Base-by-base conservation (phyloP, 2,329 filamentous ascomycete species). In the Aspergillus eucalypticola region DNA sequence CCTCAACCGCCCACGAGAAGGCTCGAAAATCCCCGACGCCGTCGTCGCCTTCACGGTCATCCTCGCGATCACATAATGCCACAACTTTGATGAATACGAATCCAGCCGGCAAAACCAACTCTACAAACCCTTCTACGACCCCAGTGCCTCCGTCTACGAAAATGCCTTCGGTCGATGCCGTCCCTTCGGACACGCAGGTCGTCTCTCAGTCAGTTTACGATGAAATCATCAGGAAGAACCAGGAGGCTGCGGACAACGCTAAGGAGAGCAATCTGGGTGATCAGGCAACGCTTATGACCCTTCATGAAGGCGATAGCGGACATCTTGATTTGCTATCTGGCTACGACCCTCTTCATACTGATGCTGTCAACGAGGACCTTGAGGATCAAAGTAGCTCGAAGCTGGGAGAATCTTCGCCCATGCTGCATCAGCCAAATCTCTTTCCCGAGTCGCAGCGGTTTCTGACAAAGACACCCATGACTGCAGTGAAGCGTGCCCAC, bases 381-480 rank as follows among this genome's bases (percentile, higher is more conserved):
- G 72, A 76, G 53, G 75, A 78, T n/a, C 71, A 71, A 58, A 69
- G 65, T 57, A 73, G 67, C 35, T 71, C 69, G 42, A 74, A 71
- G 19, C 62, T 67, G 11, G 71, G 66, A 21, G 69, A 75, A 10
- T 79, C 76, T 1, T 78, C 76, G 38, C 76, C 76, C 8, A 67
- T 73, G 55, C 68, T 68, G 7, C 74, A 69, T 48, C 72, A 76
- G 29, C 74, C 75, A 19, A 71, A 78, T 49, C 69, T 75, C 3
- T 81, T 81, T 58, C 78, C 79, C 2, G 79, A 81, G 63, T 81
- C 79, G 2, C 79, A 81, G 63, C 74, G 79, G 0, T 78, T 78
- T 25, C 69, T 81, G 58, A 69, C 72, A 25, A 76, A 73, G 11
- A 80, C 80, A 2, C 79, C 79, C 2, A 74, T 75, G 1, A 74